Percentiles rank a stretch among this genome's conserved stretches.
These are phyloP conservation scores for Epichloe festucae DNA, from an alignment of 2,329 filamentous ascomycete genomes.

Conservation along the genomic window DNA sequence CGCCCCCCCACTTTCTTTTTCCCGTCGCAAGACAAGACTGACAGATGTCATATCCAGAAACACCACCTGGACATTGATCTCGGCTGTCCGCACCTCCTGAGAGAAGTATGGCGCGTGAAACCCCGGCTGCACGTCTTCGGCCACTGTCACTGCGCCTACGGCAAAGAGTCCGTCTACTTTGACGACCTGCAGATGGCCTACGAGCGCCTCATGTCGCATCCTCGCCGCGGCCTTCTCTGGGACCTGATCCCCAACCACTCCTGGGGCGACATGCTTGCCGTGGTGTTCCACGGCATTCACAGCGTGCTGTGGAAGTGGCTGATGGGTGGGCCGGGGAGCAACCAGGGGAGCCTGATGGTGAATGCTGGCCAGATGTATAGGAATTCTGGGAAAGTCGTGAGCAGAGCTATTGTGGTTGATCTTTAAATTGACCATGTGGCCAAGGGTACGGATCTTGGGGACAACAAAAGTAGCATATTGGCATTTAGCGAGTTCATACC, in stretches of 20 bases:
- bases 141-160: constrained; percentile 68
- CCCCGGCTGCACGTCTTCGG: constrained; percentile 74
- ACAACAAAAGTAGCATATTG: not conserved
- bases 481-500: not conserved
- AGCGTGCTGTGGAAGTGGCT: constrained; percentile 42
- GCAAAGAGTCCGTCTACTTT: constrained; percentile 57
- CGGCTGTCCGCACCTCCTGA: constrained; percentile 58
- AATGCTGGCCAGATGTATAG: constrained; percentile 45
- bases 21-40: not conserved
- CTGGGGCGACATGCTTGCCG: constrained; percentile 33
- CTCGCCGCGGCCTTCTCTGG: constrained; percentile 27
- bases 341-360: constrained; percentile 38
- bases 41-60: constrained; percentile 25
- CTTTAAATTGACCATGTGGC: constrained; percentile 10
- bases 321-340: constrained; percentile 38
- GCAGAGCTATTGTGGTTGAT: constrained; percentile 24
- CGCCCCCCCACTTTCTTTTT: too few relatives aligned
- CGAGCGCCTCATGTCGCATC: constrained; percentile 46
- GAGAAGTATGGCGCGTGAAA: constrained; percentile 60
- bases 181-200: constrained; percentile 60
- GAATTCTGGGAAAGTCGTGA: constrained; percentile 35
- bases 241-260: constrained; percentile 32
- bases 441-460: too few relatives aligned
- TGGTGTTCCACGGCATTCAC: constrained; percentile 32
- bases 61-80: constrained; percentile 57